phyloP scores from a whole-genome alignment of 1,139 yeast genomes.

The Saccharomycopsis hybrid region DNA sequence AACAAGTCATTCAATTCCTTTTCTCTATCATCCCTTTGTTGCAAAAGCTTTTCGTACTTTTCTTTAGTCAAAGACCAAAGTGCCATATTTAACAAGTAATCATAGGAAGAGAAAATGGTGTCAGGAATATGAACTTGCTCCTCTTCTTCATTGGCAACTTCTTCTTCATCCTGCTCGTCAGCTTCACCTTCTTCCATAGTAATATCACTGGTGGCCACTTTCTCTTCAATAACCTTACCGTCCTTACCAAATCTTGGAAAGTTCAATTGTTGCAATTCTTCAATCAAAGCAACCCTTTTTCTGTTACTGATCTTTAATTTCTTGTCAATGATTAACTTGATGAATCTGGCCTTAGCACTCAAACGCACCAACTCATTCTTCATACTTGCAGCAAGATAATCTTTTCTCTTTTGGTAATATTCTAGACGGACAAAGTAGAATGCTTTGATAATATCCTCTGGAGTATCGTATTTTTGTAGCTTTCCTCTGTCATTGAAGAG shows the following conservation, averaged over 20 bases:
- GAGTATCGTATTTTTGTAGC: slow-evolving; percentile 72
- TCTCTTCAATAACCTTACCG: slow-evolving; percentile 49
- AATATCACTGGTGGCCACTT: slow-evolving; percentile 31
- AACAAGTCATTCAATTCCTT: slow-evolving; percentile 62
- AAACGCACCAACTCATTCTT: slow-evolving; percentile 71
- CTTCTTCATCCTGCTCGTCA: slow-evolving; percentile 33
- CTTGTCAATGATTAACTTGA: slow-evolving; percentile 80
- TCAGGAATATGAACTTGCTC: slow-evolving; percentile 22
- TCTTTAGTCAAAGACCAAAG: slow-evolving; percentile 92
- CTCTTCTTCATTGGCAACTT: slow-evolving; percentile 31
- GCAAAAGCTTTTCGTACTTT: slow-evolving; percentile 71
- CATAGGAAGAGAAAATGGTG: slow-evolving; percentile 10
- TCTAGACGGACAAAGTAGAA: slow-evolving; percentile 84
- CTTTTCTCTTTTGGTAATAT: slow-evolving; percentile 87
- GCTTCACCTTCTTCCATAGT: slow-evolving; percentile 30
- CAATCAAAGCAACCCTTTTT: slow-evolving; percentile 58
- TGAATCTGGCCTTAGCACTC: slow-evolving; percentile 82
- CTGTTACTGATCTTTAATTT: slow-evolving; percentile 67
- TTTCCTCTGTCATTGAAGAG: slow-evolving; percentile 93
- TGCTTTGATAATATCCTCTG: slow-evolving; percentile 74
- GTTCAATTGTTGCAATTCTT: slow-evolving; percentile 52
- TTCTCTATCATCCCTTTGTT: slow-evolving; percentile 68
- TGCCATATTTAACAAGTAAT: slow-evolving; percentile 54
- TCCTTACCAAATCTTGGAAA: slow-evolving; percentile 68
- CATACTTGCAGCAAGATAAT: slow-evolving; percentile 59